Conservation (phyloP, 1,284 basidiomycete species). For the Irpex sp. region DNA sequence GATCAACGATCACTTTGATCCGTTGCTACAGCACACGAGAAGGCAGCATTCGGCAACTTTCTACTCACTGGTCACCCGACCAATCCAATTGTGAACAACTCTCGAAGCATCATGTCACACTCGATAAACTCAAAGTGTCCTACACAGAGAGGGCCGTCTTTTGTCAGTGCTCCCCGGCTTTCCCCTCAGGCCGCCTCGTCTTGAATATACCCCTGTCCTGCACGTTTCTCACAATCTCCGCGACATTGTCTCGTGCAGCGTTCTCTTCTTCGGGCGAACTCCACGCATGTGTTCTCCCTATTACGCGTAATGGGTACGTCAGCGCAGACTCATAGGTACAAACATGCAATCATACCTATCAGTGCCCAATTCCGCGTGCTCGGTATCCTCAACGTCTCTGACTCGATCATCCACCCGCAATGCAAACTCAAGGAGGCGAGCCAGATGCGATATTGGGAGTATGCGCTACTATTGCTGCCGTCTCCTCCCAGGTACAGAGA, state of each 20-base stretch:
- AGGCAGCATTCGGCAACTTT: not conserved
- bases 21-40: not conserved
- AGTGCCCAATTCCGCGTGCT: conserved; percentile 93
- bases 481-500: conserved; percentile 58
- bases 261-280: conserved; percentile 17
- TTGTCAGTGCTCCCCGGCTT: conserved; percentile 44
- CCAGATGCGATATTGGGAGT: conserved; percentile 83
- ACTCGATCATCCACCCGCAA: conserved; percentile 86
- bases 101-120: too few species aligned
- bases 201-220: conserved; percentile 60
- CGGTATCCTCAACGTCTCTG: conserved; percentile 85
- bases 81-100: too few species aligned
- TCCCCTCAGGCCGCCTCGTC: conserved; percentile 68
- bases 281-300: conserved; percentile 28
- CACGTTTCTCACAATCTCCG: conserved; percentile 46
- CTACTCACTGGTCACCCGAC: not conserved
- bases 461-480: conserved; percentile 56
- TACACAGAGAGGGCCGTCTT: not conserved
- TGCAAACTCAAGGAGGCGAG: conserved; percentile 63
- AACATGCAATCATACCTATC: conserved; percentile 52
- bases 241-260: conserved; percentile 28
- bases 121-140: too few species aligned
- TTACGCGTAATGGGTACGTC: conserved; percentile 3
- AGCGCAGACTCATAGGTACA: conserved; percentile 5
- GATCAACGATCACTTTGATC: not conserved